Conservation (phyloP, 2,329 filamentous ascomycete species). For the Beauveria brongniartii region DNA sequence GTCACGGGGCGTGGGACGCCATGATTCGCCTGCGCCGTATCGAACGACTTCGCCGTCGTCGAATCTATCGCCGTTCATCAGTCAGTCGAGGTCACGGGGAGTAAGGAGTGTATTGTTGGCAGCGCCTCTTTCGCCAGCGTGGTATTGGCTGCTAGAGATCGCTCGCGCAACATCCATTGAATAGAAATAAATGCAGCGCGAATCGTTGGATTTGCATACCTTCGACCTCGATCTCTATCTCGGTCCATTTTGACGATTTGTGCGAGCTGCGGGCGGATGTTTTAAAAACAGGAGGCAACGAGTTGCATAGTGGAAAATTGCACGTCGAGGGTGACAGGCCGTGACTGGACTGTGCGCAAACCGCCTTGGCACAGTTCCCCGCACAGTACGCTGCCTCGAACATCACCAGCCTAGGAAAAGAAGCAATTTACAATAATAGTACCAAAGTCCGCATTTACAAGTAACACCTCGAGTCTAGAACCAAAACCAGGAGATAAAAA, state of each 20-base stretch:
- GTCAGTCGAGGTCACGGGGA: not conserved
- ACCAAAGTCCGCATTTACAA: not conserved
- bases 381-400: not conserved
- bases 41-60: slow-evolving; percentile 55
- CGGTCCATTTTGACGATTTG: slow-evolving; percentile 6
- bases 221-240: slow-evolving; percentile 15
- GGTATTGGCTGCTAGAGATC: not conserved
- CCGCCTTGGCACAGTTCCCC: not conserved
- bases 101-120: too few relatives aligned
- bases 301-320: not conserved
- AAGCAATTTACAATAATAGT: not conserved
- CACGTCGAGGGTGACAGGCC: not conserved
- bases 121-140: not conserved
- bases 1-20: slow-evolving; percentile 45
- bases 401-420: not conserved
- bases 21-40: slow-evolving; percentile 54
- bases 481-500: not conserved
- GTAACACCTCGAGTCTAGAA: not conserved
- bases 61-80: slow-evolving; percentile 31
- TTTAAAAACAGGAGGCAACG: not conserved
- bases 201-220: slow-evolving; percentile 6
- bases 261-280: not conserved
- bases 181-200: not conserved
- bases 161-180: not conserved
- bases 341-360: not conserved